A percentile compares a stretch with the other conserved stretches of the same genome.
Evolutionary conservation across 2,329 filamentous ascomycete species (phyloP).

Genomic region (Blastomyces silverae): DNA sequence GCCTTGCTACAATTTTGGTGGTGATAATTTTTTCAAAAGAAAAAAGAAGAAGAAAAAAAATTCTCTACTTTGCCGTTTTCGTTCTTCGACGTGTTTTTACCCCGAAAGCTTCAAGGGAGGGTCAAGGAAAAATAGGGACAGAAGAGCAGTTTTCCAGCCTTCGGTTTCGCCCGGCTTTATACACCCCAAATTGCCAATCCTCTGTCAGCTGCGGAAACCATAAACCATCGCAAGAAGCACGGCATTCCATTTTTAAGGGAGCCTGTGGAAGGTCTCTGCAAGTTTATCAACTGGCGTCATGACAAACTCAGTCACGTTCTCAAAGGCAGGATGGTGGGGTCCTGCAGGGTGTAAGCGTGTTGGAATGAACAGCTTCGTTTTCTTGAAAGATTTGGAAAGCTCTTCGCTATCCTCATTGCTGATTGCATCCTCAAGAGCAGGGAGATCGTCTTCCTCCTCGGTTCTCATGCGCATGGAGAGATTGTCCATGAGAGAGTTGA

Average conservation of each 20-base stretch:
- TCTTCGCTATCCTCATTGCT: conserved; percentile 28
- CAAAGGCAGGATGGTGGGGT: conserved; percentile 49
- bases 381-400: conserved; percentile 41
- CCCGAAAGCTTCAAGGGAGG: neutral
- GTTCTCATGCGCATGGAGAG: conserved; percentile 44
- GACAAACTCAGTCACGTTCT: conserved; percentile 50
- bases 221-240: neutral
- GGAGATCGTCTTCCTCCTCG: conserved; percentile 45
- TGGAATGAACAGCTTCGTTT: conserved; percentile 49
- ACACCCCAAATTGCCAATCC: neutral
- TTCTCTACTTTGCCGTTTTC: neutral
- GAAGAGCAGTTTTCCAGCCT: neutral
- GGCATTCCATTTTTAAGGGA: conserved; percentile 30
- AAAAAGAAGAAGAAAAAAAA: too few species aligned
- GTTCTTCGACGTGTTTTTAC: neutral
- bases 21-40: neutral
- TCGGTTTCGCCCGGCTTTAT: neutral
- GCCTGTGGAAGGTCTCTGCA: conserved; percentile 48
- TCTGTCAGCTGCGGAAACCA: neutral
- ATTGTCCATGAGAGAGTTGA: conserved; percentile 38
- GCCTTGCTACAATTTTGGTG: neutral
- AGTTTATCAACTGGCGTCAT: conserved; percentile 51
- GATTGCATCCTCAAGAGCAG: conserved; percentile 41
- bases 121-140: neutral
- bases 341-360: conserved; percentile 45